A percentile compares a stretch with the other conserved stretches of the same genome.
phyloP scores from a whole-genome alignment of 2,329 filamentous ascomycete species.

The Aspergillus pseudotamarii region DNA sequence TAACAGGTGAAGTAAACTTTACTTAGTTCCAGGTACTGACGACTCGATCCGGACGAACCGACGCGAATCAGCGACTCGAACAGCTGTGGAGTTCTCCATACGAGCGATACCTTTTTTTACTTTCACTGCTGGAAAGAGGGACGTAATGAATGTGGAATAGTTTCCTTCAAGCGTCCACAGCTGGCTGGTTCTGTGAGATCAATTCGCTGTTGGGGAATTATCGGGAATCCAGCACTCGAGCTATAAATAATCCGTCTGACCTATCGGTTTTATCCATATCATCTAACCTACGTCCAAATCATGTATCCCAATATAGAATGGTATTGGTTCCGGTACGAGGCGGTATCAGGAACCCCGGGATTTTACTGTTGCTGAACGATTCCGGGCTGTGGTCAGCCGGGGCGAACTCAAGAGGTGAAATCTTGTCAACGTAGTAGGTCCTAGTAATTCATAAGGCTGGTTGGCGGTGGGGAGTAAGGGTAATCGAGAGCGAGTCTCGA shows the following conservation, averaged over 20 bases:
- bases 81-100: slow-evolving; percentile 18
- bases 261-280: background rate
- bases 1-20: slow-evolving; percentile 9
- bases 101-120: background rate
- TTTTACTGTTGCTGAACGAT: background rate
- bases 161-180: background rate
- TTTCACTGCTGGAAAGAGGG: background rate
- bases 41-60: slow-evolving; percentile 25
- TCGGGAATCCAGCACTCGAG: background rate
- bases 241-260: background rate
- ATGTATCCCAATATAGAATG: slow-evolving; percentile 4
- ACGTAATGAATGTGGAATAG: slow-evolving; percentile 9
- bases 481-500: background rate
- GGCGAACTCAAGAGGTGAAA: background rate
- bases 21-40: slow-evolving; percentile 27
- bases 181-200: background rate
- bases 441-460: slow-evolving; percentile 4
- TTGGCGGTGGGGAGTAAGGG: background rate
- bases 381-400: background rate
- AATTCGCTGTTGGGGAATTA: background rate
- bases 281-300: background rate
- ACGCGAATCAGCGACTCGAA: slow-evolving; percentile 26
- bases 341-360: slow-evolving; percentile 23
- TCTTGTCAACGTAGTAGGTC: background rate
- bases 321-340: slow-evolving; percentile 8